Conservation (phyloP, 2,329 filamentous ascomycete genomes). For the Fusarium sororula region DNA sequence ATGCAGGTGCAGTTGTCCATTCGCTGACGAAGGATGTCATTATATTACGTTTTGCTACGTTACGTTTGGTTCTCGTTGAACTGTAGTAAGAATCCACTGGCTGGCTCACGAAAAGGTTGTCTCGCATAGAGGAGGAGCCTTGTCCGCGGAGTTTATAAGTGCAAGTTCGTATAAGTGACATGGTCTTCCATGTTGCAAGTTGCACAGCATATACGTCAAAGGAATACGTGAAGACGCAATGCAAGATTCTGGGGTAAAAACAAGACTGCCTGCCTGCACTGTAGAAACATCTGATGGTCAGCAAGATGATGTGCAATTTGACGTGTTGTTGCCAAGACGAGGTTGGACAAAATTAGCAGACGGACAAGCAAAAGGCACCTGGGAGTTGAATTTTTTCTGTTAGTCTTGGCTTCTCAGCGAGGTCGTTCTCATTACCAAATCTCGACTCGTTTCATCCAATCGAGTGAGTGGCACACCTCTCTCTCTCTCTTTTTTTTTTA, state of each 20-base stretch:
- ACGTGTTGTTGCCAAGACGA: conserved; percentile 13
- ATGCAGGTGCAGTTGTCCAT: conserved; percentile 34
- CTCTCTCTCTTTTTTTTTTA: neutral
- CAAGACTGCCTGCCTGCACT: neutral
- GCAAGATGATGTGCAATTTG: conserved; percentile 23
- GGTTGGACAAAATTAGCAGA: conserved; percentile 24
- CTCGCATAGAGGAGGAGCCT: conserved; percentile 21
- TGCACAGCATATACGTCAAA: conserved; percentile 22
- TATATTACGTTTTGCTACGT: conserved; percentile 43
- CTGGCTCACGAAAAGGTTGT: conserved; percentile 5
- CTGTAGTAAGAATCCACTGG: neutral
- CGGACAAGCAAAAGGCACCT: conserved; percentile 4
- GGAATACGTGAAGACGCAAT: conserved; percentile 17
- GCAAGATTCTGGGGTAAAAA: neutral
- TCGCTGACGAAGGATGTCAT: conserved; percentile 15
- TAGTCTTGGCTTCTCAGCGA: conserved; percentile 37
- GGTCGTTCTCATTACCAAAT: conserved; percentile 52
- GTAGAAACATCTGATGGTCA: conserved; percentile 20
- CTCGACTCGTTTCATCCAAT: conserved; percentile 44
- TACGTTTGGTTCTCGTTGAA: conserved; percentile 19
- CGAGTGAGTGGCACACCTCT: conserved; percentile 33
- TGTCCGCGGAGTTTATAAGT: conserved; percentile 26
- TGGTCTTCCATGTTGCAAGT: neutral
- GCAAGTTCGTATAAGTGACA: conserved; percentile 6
- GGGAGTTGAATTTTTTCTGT: conserved; percentile 25